Evolutionary conservation across 2,329 filamentous ascomycete genomes (phyloP), one percentile per base, ranked within the genome.

Genomic region (Chaetoscypha palmicola): DNA sequence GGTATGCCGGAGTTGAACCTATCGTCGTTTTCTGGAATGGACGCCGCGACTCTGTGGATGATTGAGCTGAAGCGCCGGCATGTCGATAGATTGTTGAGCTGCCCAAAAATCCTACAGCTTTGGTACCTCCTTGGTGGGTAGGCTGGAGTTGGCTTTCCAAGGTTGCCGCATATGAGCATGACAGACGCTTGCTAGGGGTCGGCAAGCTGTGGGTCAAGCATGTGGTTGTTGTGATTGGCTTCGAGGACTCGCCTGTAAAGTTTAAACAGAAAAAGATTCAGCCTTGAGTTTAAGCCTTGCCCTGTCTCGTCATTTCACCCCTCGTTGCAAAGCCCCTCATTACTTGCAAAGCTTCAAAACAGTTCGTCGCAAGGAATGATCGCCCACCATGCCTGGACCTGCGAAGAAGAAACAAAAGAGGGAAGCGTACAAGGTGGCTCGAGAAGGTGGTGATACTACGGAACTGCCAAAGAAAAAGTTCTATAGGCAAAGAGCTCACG

Each of bases 401-500:
- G 58, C 72, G 33, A 74, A 71, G 47, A 86, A 83, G 62, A 72
- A 72, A 47, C 73, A 78, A 56, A 81, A 81, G 68, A 79, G 84
- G 52, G 74, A 79, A 46, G 74, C 75, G 47, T 86, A 84, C 60
- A 79, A 76, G 55, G 72, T 72, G 43, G 66, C 70, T 40, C 66
- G 67, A 28, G 68, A 75, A 50, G 70, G 75, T 59, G 70, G 66
- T 17, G 49, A 46, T 7, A 53, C 49, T 14, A 54, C 52, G 22
- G 57, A 61, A 57, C 68, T 96, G 58, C 92, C 92, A 8, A 83
- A 87, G 67, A 98, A 98, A 73, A 91, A 86, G 69, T 95, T 92
- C 69, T 98, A 95, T 65, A 80, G 92, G 44, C 92, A 98, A 67
- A 79, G 92, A 64, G 92, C 92, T 28, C 92, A 98, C 68, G 92